Conservation (phyloP, 2,329 filamentous ascomycete species). For the Fusarium concolor region DNA sequence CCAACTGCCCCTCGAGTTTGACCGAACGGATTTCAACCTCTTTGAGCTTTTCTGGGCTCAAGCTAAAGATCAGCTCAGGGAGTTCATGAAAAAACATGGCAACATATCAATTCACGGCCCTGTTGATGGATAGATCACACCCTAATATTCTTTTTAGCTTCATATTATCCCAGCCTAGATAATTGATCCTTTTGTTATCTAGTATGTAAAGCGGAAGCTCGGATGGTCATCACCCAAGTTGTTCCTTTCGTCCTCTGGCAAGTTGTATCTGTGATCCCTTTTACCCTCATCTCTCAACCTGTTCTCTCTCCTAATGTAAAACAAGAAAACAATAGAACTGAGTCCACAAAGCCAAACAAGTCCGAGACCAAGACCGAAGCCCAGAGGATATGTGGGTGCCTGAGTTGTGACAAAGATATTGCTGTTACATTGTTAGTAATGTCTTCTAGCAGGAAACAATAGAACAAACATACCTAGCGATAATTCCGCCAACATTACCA, state of each 20-base stretch:
- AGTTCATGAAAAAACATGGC: too few relatives aligned
- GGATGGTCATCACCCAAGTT: slow-evolving; percentile 17
- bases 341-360: background rate
- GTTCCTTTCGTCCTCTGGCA: slow-evolving; percentile 2
- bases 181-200: too few relatives aligned
- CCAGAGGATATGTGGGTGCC: background rate
- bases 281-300: background rate
- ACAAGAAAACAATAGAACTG: background rate
- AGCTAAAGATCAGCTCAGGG: too few relatives aligned
- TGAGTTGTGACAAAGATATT: background rate
- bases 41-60: too few relatives aligned
- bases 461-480: background rate
- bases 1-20: too few relatives aligned
- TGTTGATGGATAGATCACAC: too few relatives aligned
- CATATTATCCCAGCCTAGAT: too few relatives aligned
- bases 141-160: too few relatives aligned
- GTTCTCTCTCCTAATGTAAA: background rate
- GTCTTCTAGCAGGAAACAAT: too few relatives aligned
- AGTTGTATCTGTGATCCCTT: background rate
- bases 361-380: background rate
- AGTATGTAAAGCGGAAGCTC: slow-evolving; percentile 6
- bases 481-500: slow-evolving; percentile 41
- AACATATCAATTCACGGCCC: too few relatives aligned
- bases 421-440: background rate
- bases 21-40: too few relatives aligned